phyloP scores from a whole-genome alignment of 108 stramenopile species.

The Cyclotella baltica region DNA sequence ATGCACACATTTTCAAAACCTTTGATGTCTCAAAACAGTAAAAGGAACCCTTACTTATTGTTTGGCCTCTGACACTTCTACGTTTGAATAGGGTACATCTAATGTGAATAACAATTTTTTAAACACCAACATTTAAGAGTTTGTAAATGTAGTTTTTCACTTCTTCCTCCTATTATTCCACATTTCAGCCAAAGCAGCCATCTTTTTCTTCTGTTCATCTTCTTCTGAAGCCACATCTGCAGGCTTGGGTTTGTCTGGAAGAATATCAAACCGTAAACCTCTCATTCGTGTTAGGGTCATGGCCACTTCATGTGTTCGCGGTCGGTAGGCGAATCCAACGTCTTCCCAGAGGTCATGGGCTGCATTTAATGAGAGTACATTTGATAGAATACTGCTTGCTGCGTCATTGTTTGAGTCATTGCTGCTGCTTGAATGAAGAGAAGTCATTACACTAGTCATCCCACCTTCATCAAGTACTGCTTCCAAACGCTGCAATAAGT shows the following conservation, averaged over 20 bases:
- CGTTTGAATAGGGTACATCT: no score
- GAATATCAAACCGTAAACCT: conserved; percentile 73
- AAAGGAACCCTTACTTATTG: no score
- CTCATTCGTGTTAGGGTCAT: conserved; percentile 83
- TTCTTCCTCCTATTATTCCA: conserved; percentile 71
- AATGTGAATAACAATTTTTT: no score
- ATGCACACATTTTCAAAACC: no score
- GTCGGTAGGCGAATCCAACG: conserved; percentile 70
- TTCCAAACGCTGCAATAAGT: conserved; percentile 68
- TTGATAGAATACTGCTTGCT: neutral
- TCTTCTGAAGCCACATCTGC: conserved; percentile 53
- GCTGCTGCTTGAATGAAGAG: conserved; percentile 11
- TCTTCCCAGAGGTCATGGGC: conserved; percentile 61
- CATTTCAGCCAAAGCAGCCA: conserved; percentile 69
- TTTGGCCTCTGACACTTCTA: no score
- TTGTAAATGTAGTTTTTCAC: neutral
- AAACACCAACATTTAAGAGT: no score
- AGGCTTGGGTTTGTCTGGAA: conserved; percentile 57
- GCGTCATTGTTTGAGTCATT: conserved; percentile 16
- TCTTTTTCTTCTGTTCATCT: conserved; percentile 57
- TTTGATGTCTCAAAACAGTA: no score
- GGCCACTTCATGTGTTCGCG: conserved; percentile 80
- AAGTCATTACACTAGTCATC: conserved; percentile 40
- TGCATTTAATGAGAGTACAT: conserved; percentile 26
- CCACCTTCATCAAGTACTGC: conserved; percentile 58